A percentile compares a stretch with the other conserved stretches of the same genome.
Conservation (phyloP, 2,329 filamentous ascomycete species). For the Metarhizium anisopliae region DNA sequence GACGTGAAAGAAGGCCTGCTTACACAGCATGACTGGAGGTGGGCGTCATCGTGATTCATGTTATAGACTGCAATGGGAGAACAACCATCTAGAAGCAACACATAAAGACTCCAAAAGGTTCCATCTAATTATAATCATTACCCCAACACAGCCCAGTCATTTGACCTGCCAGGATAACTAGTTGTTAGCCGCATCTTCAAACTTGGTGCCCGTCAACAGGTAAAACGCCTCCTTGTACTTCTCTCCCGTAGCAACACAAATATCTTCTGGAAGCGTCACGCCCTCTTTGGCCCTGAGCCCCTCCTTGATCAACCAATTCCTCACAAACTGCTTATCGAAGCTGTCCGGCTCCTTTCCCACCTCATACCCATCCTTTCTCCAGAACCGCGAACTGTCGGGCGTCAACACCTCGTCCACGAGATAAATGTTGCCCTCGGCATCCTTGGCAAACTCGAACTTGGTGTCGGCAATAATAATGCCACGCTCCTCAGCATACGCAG, state of each 20-base stretch:
- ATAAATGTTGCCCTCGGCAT: conserved; percentile 37
- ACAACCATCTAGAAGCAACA: background rate
- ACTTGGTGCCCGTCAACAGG: conserved; percentile 48
- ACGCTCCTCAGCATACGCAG: conserved; percentile 46
- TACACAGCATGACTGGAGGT: background rate
- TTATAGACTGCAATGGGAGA: background rate
- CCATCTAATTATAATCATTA: background rate
- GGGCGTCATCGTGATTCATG: background rate
- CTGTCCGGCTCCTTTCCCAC: conserved; percentile 68
- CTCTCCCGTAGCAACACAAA: conserved; percentile 9
- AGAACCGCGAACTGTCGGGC: conserved; percentile 79
- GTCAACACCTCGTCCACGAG: conserved; percentile 76
- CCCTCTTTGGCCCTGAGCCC: conserved; percentile 48
- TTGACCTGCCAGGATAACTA: background rate
- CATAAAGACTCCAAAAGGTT: background rate
- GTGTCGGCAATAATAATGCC: conserved; percentile 33
- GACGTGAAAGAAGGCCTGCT: background rate
- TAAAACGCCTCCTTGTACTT: conserved; percentile 24
- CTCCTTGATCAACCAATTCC: conserved; percentile 69
- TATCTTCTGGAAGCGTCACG: conserved; percentile 53
- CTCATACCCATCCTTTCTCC: conserved; percentile 57
- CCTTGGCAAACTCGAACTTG: conserved; percentile 38
- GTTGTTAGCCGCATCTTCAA: conserved; percentile 19
- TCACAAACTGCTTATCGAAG: conserved; percentile 80
- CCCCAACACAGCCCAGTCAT: background rate